These are phyloP conservation scores for Aspergillus fructus DNA, from an alignment of 2,329 filamentous ascomycete genomes.

Conservation along the genomic window DNA sequence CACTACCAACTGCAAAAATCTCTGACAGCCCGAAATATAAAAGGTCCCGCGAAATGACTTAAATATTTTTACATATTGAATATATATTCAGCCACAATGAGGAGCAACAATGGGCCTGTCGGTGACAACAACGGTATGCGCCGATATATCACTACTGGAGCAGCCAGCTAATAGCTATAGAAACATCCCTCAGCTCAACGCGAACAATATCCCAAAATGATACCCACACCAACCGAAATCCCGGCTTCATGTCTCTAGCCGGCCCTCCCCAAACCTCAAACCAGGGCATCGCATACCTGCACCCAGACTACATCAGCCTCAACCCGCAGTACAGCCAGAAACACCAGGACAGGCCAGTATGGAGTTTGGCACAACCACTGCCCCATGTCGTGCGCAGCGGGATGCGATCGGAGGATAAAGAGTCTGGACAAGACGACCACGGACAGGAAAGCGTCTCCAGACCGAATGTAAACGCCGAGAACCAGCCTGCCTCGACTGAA, in stretches of 20 bases:
- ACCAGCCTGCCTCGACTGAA: background rate
- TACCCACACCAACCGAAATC: background rate
- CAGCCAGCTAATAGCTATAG: too few relatives aligned
- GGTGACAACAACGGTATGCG: too few relatives aligned
- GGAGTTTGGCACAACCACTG: conserved; percentile 52
- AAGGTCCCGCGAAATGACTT: too few relatives aligned
- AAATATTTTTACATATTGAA: too few relatives aligned
- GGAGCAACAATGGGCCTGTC: too few relatives aligned
- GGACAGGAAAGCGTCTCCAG: background rate
- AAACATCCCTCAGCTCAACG: too few relatives aligned
- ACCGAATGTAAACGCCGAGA: background rate
- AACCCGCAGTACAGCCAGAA: conserved; percentile 53
- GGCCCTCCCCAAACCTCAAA: background rate
- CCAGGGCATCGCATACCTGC: conserved; percentile 8
- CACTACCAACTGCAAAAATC: too few relatives aligned
- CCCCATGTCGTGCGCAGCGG: conserved; percentile 49
- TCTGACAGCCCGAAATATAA: too few relatives aligned
- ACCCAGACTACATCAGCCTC: conserved; percentile 28
- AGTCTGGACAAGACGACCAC: background rate
- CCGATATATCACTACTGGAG: too few relatives aligned
- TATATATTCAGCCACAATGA: too few relatives aligned
- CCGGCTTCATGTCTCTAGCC: background rate
- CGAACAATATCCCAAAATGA: too few relatives aligned
- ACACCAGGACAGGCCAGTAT: conserved; percentile 45
- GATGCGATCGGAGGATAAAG: background rate